phyloP scores from a whole-genome alignment of 2,329 filamentous ascomycete genomes.

The Apiospora saccharicola region DNA sequence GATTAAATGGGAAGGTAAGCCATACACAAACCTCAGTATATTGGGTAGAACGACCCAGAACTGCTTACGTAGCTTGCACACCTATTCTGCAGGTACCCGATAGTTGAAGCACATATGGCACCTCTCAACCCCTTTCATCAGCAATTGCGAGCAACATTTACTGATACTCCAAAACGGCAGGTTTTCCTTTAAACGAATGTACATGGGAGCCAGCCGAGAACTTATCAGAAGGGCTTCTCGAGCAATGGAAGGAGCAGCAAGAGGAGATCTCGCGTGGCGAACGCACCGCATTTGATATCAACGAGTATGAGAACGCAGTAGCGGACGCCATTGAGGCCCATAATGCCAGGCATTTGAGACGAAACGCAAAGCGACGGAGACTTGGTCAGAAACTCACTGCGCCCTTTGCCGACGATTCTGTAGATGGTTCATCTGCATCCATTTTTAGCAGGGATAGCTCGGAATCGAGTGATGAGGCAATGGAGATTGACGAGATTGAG shows the following conservation, averaged over 20 bases:
- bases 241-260: conserved; percentile 53
- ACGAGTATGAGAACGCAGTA: conserved; percentile 46
- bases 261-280: conserved; percentile 43
- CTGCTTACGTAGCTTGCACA: conserved; percentile 3
- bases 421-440: conserved; percentile 26
- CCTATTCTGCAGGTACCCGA: background rate
- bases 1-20: conserved; percentile 63
- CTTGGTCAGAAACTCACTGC: conserved; percentile 43
- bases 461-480: conserved; percentile 39
- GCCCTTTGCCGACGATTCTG: conserved; percentile 31
- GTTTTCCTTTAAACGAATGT: conserved; percentile 62
- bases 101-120: background rate
- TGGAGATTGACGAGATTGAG: conserved; percentile 34
- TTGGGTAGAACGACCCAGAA: background rate
- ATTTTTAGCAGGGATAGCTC: conserved; percentile 25
- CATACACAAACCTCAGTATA: background rate
- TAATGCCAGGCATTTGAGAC: conserved; percentile 47
- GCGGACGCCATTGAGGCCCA: conserved; percentile 39
- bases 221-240: conserved; percentile 48
- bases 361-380: conserved; percentile 52
- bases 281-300: conserved; percentile 47
- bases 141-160: background rate
- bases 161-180: background rate
- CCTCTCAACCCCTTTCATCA: background rate
- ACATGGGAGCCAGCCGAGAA: conserved; percentile 63